phyloP scores from a whole-genome alignment of 2,329 filamentous ascomycete genomes.

The Neonectria magnoliae region DNA sequence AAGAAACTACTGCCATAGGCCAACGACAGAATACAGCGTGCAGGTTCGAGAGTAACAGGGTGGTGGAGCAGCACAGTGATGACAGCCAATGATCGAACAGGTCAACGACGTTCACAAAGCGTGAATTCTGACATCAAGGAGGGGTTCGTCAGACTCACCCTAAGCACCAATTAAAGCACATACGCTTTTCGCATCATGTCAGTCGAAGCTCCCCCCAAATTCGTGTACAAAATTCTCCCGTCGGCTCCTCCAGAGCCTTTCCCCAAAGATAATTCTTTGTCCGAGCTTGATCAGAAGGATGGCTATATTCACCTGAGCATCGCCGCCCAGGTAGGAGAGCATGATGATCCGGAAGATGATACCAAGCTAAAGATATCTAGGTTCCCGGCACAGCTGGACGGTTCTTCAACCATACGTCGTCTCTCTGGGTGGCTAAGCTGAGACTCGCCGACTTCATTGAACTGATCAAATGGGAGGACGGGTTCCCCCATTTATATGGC shows the following conservation, averaged over 20 bases:
- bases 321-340: constrained; percentile 57
- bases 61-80: constrained; percentile 2
- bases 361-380: constrained; percentile 40
- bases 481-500: constrained; percentile 69
- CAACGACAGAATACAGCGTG: background rate
- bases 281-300: constrained; percentile 67
- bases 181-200: constrained; percentile 36
- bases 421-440: constrained; percentile 65
- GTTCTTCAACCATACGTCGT: constrained; percentile 53
- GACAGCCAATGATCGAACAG: constrained; percentile 16
- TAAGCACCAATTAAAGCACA: background rate
- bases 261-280: constrained; percentile 64
- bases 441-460: constrained; percentile 56
- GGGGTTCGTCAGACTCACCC: background rate
- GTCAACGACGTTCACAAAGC: background rate
- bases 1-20: too few relatives aligned
- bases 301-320: constrained; percentile 72
- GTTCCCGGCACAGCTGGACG: constrained; percentile 56
- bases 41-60: background rate
- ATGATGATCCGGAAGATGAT: background rate
- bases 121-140: constrained; percentile 20
- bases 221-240: constrained; percentile 71
- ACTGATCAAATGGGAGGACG: constrained; percentile 64
- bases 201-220: constrained; percentile 50
- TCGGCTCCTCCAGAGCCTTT: constrained; percentile 62